phyloP scores from a whole-genome alignment of 179 eudicot genomes.

The Gypsophila paniculata region DNA sequence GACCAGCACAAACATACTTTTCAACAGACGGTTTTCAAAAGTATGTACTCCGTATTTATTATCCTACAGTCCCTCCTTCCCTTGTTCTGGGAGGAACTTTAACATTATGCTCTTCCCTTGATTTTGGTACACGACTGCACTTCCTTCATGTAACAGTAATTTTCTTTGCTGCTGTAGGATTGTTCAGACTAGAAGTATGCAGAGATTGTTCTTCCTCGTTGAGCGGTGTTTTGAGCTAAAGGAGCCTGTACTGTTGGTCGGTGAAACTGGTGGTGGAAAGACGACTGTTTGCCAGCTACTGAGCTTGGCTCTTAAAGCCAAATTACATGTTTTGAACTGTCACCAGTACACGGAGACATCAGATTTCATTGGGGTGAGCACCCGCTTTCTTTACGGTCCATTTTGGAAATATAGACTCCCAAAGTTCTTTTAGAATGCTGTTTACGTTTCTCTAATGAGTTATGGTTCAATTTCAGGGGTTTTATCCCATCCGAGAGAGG shows the following conservation, averaged over 20 bases:
- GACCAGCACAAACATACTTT: background rate
- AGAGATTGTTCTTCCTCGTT: constrained; percentile 78
- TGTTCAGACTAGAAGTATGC: constrained; percentile 80
- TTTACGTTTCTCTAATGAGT: constrained; percentile 12
- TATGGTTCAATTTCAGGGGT: constrained; percentile 54
- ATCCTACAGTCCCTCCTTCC: background rate
- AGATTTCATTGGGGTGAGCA: constrained; percentile 90
- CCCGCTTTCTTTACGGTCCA: constrained; percentile 13
- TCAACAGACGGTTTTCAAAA: constrained; percentile 21
- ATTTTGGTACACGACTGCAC: background rate
- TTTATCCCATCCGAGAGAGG: constrained; percentile 86
- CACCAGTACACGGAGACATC: constrained; percentile 97
- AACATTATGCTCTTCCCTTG: background rate
- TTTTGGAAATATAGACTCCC: background rate
- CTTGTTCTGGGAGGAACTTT: background rate
- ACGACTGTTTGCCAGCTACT: constrained; percentile 91
- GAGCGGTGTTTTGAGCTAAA: constrained; percentile 80
- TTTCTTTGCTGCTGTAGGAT: constrained; percentile 45
- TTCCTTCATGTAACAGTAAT: constrained; percentile 4
- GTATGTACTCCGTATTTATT: constrained; percentile 16
- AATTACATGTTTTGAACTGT: constrained; percentile 78
- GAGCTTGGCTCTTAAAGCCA: constrained; percentile 54
- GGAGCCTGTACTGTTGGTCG: constrained; percentile 96
- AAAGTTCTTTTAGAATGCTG: background rate
- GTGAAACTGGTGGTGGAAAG: constrained; percentile 99